phyloP scores from a whole-genome alignment of 192 early-diverging fungal species.

The Mortierella hygrophila region DNA sequence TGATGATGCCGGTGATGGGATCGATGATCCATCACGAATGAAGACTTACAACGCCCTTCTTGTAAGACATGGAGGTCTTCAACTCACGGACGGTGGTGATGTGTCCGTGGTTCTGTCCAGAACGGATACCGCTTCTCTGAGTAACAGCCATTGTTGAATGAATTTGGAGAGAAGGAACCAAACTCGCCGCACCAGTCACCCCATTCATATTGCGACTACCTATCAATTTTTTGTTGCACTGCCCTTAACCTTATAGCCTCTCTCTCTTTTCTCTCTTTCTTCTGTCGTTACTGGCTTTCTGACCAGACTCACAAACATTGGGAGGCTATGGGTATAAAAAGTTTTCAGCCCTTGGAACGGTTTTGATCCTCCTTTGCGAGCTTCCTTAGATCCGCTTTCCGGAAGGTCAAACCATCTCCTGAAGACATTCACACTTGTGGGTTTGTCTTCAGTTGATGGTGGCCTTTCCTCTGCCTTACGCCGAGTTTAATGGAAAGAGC shows the following conservation, averaged over 20 bases:
- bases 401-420: not conserved
- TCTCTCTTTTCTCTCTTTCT: not conserved
- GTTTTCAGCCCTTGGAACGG: not conserved
- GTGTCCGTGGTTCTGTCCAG: slow-evolving; percentile 95
- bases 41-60: slow-evolving; percentile 83
- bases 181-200: slow-evolving; percentile 1
- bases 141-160: slow-evolving; percentile 59
- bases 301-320: not conserved
- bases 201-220: too few relatives aligned
- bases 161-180: slow-evolving; percentile 40
- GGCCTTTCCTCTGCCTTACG: slow-evolving; percentile 48
- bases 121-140: slow-evolving; percentile 87
- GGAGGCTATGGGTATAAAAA: slow-evolving; percentile 12
- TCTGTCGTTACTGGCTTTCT: not conserved
- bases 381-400: slow-evolving; percentile 51
- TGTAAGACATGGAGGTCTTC: slow-evolving; percentile 76
- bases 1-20: not conserved
- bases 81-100: slow-evolving; percentile 81
- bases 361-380: slow-evolving; percentile 50
- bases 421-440: not conserved
- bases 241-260: not conserved
- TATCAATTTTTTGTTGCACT: not conserved
- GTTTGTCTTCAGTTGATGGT: not conserved
- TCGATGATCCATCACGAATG: slow-evolving; percentile 5
- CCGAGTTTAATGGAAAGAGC: slow-evolving; percentile 55